These are phyloP conservation scores for Penicillium parvum DNA, from an alignment of 495 filamentous ascomycete genomes.

Conservation along the genomic window DNA sequence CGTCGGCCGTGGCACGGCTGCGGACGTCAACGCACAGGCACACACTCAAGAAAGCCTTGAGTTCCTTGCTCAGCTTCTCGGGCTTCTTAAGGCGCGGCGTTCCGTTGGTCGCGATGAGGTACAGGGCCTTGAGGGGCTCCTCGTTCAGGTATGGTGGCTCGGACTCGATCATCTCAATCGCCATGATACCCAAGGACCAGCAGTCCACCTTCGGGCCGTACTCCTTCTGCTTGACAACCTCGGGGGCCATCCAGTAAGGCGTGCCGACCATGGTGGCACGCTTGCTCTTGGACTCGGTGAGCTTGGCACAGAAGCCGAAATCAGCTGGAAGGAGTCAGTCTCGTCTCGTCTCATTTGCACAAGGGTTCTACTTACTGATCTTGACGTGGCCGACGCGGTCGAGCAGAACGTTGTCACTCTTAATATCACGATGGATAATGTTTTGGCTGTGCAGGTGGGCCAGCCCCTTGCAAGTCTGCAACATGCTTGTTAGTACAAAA, in stretches of 20 bases:
- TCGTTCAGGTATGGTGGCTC: conserved; percentile 98
- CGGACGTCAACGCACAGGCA: conserved; percentile 96
- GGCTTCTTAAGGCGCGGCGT: conserved; percentile 96
- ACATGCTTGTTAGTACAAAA: conserved; percentile 30
- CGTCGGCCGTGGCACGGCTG: conserved; percentile 83
- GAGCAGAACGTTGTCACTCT: conserved; percentile 95
- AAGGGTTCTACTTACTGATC: conserved; percentile 66
- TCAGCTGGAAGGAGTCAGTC: conserved; percentile 57
- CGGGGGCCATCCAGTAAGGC: conserved; percentile 99
- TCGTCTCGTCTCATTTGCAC: background rate
- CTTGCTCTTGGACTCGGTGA: conserved; percentile 94
- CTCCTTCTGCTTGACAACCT: conserved; percentile 98
- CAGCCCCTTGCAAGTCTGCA: conserved; percentile 88
- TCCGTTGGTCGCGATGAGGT: conserved; percentile 95
- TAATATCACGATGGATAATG: conserved; percentile 99
- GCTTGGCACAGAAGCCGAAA: conserved; percentile 98
- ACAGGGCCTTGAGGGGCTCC: conserved; percentile 92
- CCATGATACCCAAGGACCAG: conserved; percentile 99
- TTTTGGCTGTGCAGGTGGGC: conserved; percentile 91
- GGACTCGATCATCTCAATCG: conserved; percentile 99
- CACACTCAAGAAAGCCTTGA: conserved; percentile 91
- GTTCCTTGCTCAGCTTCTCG: conserved; percentile 91
- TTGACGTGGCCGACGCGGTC: conserved; percentile 94
- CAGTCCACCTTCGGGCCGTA: conserved; percentile 98
- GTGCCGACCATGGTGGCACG: conserved; percentile 99